Conservation (phyloP, 2,329 filamentous ascomycete species). For the Botrytis deweyae region DNA sequence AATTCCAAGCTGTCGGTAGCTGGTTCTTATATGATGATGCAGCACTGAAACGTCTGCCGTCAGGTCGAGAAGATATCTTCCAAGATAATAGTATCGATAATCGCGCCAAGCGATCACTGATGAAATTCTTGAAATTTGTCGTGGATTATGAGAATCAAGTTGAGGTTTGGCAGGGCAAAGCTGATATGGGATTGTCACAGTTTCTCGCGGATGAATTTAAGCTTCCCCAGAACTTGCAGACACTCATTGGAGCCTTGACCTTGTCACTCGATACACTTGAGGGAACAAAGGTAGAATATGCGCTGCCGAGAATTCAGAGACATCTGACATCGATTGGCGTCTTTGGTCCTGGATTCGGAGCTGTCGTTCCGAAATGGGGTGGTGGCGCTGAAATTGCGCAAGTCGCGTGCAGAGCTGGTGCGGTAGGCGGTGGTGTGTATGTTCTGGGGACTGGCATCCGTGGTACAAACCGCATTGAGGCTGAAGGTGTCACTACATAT, state of each 20-base stretch:
- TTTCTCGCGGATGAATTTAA: constrained; percentile 65
- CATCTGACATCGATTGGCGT: constrained; percentile 85
- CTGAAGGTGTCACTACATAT: constrained; percentile 25
- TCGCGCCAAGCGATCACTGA: constrained; percentile 79
- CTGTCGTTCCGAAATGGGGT: constrained; percentile 90
- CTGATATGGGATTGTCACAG: constrained; percentile 52
- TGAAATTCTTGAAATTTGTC: constrained; percentile 93
- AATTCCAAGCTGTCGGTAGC: constrained; percentile 89
- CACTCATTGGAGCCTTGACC: constrained; percentile 67
- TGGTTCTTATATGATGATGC: constrained; percentile 70
- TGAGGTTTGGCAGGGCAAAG: constrained; percentile 58
- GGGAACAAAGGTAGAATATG: constrained; percentile 58
- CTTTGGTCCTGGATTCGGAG: constrained; percentile 85
- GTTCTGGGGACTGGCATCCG: constrained; percentile 73
- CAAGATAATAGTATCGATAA: constrained; percentile 71
- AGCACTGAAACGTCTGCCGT: constrained; percentile 71
- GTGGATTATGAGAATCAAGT: constrained; percentile 64
- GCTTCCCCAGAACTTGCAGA: constrained; percentile 66
- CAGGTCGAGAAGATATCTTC: constrained; percentile 89
- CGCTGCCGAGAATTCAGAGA: constrained; percentile 70
- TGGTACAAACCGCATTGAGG: constrained; percentile 32
- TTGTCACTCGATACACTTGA: constrained; percentile 61
- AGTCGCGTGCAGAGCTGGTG: constrained; percentile 84
- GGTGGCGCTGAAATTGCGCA: constrained; percentile 86
- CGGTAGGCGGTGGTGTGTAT: constrained; percentile 89